Conservation (phyloP, 2,329 filamentous ascomycete genomes). For the Cytospora schulzeri region DNA sequence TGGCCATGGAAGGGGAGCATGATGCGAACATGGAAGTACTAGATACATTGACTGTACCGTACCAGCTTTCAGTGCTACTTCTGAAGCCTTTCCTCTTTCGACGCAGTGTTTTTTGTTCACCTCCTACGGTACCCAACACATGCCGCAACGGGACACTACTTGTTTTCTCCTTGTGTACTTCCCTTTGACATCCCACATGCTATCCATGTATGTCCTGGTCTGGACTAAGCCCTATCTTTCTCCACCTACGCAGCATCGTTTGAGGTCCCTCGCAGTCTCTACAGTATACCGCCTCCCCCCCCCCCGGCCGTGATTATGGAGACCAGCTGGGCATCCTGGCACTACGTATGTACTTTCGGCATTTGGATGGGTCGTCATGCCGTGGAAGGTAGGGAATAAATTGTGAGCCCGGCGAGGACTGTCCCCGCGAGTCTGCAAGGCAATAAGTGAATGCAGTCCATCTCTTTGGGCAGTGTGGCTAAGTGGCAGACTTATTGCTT, state of each 20-base stretch:
- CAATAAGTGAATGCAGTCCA: not conserved
- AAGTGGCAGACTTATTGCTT: not conserved
- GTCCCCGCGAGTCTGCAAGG: not conserved
- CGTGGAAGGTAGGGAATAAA: not conserved
- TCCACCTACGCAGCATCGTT: not conserved
- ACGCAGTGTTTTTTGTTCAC: not conserved
- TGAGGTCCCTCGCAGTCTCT: not conserved
- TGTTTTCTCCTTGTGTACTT: not conserved
- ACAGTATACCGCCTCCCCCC: not conserved
- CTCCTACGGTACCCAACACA: not conserved
- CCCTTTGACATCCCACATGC: not conserved
- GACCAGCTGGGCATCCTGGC: slow-evolving; percentile 10
- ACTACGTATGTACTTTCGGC: slow-evolving; percentile 10
- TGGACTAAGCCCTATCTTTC: not conserved
- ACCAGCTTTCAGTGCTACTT: not conserved
- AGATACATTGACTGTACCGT: not conserved
- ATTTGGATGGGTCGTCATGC: slow-evolving; percentile 15
- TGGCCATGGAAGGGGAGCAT: not conserved
- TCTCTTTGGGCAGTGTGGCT: not conserved
- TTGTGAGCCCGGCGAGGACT: not conserved
- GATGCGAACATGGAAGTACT: not conserved
- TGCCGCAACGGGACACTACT: not conserved
- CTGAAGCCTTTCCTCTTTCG: not conserved
- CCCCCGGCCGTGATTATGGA: slow-evolving; percentile 4
- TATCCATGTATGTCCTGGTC: not conserved